phyloP scores from a whole-genome alignment of 768 basidiomycete species.

The Rubroboletus pulcherrimus region DNA sequence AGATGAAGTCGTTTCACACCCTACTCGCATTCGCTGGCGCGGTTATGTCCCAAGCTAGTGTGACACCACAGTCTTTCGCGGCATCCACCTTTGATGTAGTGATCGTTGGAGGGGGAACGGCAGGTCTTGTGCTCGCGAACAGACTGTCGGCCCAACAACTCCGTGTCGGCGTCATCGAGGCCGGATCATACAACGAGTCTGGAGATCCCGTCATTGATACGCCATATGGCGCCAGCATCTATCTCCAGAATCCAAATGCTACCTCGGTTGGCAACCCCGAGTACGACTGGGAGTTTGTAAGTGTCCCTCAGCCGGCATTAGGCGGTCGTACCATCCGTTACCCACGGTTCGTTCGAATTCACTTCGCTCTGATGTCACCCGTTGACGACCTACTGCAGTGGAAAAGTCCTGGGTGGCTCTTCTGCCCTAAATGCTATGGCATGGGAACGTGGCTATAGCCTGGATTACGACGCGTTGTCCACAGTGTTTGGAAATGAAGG shows the following conservation, averaged over 20 bases:
- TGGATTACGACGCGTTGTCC: background rate
- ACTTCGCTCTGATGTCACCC: background rate
- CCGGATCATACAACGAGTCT: background rate
- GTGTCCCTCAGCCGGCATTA: background rate
- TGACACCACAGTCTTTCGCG: background rate
- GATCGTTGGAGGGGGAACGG: background rate
- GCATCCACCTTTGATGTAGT: background rate
- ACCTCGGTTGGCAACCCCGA: background rate
- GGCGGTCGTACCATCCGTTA: background rate
- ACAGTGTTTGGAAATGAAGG: background rate
- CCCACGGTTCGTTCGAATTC: background rate
- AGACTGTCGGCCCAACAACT: background rate
- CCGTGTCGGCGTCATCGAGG: background rate
- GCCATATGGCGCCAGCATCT: background rate
- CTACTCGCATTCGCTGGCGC: background rate
- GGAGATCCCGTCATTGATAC: background rate
- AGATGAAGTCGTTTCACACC: background rate
- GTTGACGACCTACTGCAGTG: background rate
- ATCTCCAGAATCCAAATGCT: background rate
- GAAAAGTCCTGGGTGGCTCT: slow-evolving; percentile 1
- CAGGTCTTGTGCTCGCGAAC: background rate
- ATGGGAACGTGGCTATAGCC: background rate
- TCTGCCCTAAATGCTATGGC: background rate
- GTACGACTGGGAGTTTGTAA: background rate
- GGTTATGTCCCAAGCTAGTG: background rate